These are phyloP conservation scores for Anethum foeniculum DNA, from an alignment of 140 eudicot genomes.

Conservation along the genomic window DNA sequence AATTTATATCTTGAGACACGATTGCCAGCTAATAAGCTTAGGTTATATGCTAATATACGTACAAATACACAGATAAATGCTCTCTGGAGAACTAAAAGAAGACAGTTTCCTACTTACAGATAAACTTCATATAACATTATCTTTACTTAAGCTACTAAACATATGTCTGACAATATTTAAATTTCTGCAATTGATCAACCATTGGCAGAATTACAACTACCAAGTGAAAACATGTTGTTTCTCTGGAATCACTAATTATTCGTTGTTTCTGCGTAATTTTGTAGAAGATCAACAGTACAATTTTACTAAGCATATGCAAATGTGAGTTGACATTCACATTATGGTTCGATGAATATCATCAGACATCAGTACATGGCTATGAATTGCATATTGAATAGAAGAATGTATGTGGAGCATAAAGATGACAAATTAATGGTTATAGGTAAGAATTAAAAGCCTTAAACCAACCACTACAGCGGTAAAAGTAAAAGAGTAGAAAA, in stretches of 20 bases:
- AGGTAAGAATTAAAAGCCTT: constrained; percentile 12
- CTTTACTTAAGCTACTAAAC: not conserved
- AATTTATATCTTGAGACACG: not conserved
- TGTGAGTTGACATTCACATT: not conserved
- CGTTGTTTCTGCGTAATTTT: not conserved
- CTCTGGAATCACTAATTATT: not conserved
- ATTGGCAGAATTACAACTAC: not conserved
- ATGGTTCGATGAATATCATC: not conserved
- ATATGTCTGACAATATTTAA: not conserved
- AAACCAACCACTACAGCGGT: not conserved
- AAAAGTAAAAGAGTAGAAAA: not conserved
- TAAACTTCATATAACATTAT: too few species aligned
- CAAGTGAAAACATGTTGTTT: not conserved
- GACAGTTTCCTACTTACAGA: not conserved
- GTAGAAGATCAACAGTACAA: not conserved
- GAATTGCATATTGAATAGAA: not conserved
- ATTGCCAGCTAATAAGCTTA: constrained; percentile 9
- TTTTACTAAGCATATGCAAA: not conserved
- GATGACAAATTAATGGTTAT: not conserved
- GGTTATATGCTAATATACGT: not conserved
- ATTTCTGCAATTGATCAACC: not conserved
- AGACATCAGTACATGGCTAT: not conserved
- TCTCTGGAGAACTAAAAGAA: not conserved
- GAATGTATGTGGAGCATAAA: not conserved
- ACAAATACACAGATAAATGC: not conserved